Base-by-base conservation (phyloP, 768 basidiomycete genomes). In the Leccinum sublutescens region DNA sequence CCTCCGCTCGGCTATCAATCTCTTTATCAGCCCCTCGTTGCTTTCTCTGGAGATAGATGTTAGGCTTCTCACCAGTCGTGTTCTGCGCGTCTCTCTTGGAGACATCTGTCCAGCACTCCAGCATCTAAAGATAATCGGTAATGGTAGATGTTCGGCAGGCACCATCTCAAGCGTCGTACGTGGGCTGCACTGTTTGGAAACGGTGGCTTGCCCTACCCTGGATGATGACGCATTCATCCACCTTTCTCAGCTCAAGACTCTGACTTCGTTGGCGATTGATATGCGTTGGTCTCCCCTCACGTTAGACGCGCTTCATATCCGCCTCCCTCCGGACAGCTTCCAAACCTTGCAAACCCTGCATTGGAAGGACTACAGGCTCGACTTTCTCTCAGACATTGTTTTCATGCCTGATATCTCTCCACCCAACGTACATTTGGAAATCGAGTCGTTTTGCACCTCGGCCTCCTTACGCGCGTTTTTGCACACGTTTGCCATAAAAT, bases 311-410 rank as follows among this genome's bases (percentile, higher is more conserved):
- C 56, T 69, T 50, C 59, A 31, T 52, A 57, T 67, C 50, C 54
- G 56, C 33, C 29, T 64, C 49, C 34, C 14, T 23, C 43, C 60
- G 1, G 53, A 52, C 17, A 62, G 63, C 47, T 69, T 68, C 50
- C 55, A 15, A n/a, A 15, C 36, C 51, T 5, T 68, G 52, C 55
- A 52, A 29, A 67, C 63, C 3, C 61, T 69, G 7, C 19, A 43
- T 50, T 68, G 68, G 68, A 68, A 69, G 15, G 68, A 68, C 23
- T 69, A 68, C 38, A 14, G 50, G 45, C 48, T 68, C 11, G 19
- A 56, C 14, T 34, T 34, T 10, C 65, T 69, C 5, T 17, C 36
- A n/a, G 68, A 69, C 19, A 58, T 68, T 5, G 58, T 67, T 36
- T 52, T 67, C 45, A 48, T 68, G 50, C 68, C 68, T 0, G 50